These are phyloP conservation scores for Starmerella riodocensis DNA, from an alignment of 805 yeast genomes.

Conservation along the genomic window DNA sequence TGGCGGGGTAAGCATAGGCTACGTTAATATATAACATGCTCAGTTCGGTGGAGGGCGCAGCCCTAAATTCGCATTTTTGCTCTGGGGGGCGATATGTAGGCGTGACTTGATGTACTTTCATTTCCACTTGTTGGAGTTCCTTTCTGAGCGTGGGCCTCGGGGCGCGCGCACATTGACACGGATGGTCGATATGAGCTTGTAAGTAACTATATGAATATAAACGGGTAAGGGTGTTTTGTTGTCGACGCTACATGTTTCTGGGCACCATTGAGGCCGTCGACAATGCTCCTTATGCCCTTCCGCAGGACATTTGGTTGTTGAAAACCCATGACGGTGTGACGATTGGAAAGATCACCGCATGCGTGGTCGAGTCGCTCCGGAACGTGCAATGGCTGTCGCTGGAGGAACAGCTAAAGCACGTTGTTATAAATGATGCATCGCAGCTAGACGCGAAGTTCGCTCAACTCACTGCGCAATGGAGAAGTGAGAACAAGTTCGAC, in stretches of 20 bases:
- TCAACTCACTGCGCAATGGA: slow-evolving; percentile 20
- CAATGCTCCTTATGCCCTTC: slow-evolving; percentile 12
- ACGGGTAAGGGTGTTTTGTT: too few relatives aligned
- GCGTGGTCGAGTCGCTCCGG: slow-evolving; percentile 10
- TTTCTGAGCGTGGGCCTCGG: too few relatives aligned
- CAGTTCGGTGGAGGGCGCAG: too few relatives aligned
- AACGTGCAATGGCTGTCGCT: slow-evolving; percentile 7
- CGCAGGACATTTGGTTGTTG: slow-evolving; percentile 19
- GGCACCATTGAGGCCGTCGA: slow-evolving; percentile 11
- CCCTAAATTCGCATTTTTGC: too few relatives aligned
- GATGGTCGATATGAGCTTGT: too few relatives aligned
- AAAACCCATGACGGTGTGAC: slow-evolving; percentile 26
- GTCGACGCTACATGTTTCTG: background rate
- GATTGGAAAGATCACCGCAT: slow-evolving; percentile 17
- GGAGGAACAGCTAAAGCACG: background rate
- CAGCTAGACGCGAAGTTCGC: slow-evolving; percentile 12
- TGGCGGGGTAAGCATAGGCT: too few relatives aligned
- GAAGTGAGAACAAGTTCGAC: slow-evolving; percentile 17
- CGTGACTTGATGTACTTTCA: too few relatives aligned
- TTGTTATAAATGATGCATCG: slow-evolving; percentile 5
- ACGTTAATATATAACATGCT: too few relatives aligned
- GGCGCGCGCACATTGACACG: too few relatives aligned
- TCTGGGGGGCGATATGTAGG: too few relatives aligned
- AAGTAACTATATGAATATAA: too few relatives aligned
- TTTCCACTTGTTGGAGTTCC: too few relatives aligned